These are phyloP conservation scores for Rhizophagus prolifer DNA, from an alignment of 192 early-diverging fungal species.

Conservation along the genomic window DNA sequence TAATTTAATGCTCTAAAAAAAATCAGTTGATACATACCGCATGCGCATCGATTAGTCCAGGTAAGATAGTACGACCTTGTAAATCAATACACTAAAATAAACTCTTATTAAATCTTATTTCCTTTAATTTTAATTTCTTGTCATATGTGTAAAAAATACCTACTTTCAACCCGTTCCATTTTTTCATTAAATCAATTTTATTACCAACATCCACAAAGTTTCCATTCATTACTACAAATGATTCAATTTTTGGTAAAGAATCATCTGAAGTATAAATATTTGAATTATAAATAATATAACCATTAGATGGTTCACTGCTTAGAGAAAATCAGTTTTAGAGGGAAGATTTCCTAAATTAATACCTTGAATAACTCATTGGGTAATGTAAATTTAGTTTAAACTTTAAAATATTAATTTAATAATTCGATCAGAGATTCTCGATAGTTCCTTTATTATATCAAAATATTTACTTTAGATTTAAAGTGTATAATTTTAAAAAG, in stretches of 20 bases:
- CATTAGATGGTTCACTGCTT: background rate
- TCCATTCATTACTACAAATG: constrained; percentile 44
- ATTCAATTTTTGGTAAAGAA: constrained; percentile 11
- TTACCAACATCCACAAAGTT: constrained; percentile 44
- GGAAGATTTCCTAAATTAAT: too few relatives aligned
- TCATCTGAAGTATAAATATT: constrained; percentile 44
- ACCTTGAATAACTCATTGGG: too few relatives aligned
- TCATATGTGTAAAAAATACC: background rate
- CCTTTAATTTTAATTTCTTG: too few relatives aligned
- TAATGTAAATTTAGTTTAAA: too few relatives aligned
- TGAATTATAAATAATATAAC: constrained; percentile 43
- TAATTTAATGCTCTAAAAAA: background rate
- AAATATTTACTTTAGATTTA: too few relatives aligned
- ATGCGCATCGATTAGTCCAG: constrained; percentile 56
- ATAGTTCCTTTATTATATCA: too few relatives aligned
- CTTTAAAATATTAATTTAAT: too few relatives aligned
- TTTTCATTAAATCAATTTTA: constrained; percentile 9
- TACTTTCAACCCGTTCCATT: constrained; percentile 21
- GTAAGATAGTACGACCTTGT: constrained; percentile 37
- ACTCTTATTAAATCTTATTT: too few relatives aligned
- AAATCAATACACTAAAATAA: constrained; percentile 32
- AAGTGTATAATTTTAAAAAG: too few relatives aligned
- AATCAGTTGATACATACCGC: constrained; percentile 32
- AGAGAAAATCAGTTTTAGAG: too few relatives aligned
- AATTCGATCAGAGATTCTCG: too few relatives aligned